Evolutionary conservation across 179 eudicot species (phyloP), one percentile per base, ranked within the genome.

Genomic region (Carnegiea gigantea): DNA sequence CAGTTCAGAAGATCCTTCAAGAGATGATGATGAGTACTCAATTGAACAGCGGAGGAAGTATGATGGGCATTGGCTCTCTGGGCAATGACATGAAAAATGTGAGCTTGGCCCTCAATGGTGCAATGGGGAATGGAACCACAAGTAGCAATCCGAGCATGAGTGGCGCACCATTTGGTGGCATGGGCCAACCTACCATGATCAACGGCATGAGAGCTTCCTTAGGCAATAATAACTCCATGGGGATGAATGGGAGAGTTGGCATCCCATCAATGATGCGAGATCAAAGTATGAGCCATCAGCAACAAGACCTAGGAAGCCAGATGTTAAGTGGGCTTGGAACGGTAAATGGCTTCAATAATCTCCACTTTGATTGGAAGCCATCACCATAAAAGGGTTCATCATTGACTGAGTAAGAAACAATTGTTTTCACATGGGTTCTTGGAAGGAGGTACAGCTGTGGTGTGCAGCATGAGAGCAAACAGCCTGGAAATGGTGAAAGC

Each of bases 341-440:
- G 8, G 90, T 84, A 8, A 96, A 96, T 80, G 95, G 95, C 75
- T 92, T 90, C 83, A 89, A 84, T 75, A 87, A 88, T 85, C 91
- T 92, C 26, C 99, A 91, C 73, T 94, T 87, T 84, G 97, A 96
- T 84, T 96, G 97, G 97, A 93, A 90, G 84, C 79, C 95, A 72
- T 94, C 98, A 43, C 91, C 97, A 5, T 91, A 36, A 70, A 13
- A 30, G 73, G 44, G 73, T 36, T 70, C 11, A 30, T 68, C 18
- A 68, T 68, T 11, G 77, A 71, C 1, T 77, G 73, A 49, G 53
- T 78, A 46, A 14, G 73, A 18, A 9, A 81, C 74, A 82, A 77
- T 60, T 73, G 44, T 60, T 60, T 36, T 59, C 14, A 14, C 70
- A 18, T 81, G 82, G 73, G 73, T 59, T 36, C 43, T 78, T 23